Base-by-base conservation (phyloP, 2,329 filamentous ascomycete genomes). In the Blumeria hordei region DNA sequence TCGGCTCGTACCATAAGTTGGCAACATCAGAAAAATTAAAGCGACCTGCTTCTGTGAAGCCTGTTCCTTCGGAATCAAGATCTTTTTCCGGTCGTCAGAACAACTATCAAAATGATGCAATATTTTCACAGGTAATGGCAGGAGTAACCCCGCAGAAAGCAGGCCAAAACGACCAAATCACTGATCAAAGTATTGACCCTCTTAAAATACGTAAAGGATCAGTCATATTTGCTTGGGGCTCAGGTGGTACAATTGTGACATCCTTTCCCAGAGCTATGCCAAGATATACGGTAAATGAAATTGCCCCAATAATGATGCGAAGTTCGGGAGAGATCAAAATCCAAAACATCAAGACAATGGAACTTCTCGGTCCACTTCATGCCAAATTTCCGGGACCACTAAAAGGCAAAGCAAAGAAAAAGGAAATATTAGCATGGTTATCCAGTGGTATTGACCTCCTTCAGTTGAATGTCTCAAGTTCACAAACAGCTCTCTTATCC, bases 401-500 rank as follows among this genome's bases (percentile, higher is more conserved):
- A 33, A 88, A 83, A 67, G 76, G 80, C 43, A 96, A 95, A 65
- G 80, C 81, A 1, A 96, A 94, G 73, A 98, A 98, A 73, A 98
- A 96, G 70, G 90, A 98, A 55, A 77, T 87, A 0, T 62, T 88
- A 45, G 68, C 78, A 1, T 98, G 93, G 92, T 72, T 98, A 47
- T 76, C 74, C 4, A 71, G 75, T 57, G 86, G 82, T 54, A 90
- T 96, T 55, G 81, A 85, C 39, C 70, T 71, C 0, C 69, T 95
- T 37, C 85, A 93, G 64, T 76, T 72, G 62, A 73, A 68, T 55
- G 59, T 60, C 32, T 58, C 59, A 1, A 55, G 65, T 35, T 69
- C 69, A 14, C 73, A 74, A 56, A 70, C 67, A 64, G 71, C 70
- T 35, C 73, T 71, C 35, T 65, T 74, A 16, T 75, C 73, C 6